Conservation (phyloP, 2,329 filamentous ascomycete species). For the Nemania sp. region DNA sequence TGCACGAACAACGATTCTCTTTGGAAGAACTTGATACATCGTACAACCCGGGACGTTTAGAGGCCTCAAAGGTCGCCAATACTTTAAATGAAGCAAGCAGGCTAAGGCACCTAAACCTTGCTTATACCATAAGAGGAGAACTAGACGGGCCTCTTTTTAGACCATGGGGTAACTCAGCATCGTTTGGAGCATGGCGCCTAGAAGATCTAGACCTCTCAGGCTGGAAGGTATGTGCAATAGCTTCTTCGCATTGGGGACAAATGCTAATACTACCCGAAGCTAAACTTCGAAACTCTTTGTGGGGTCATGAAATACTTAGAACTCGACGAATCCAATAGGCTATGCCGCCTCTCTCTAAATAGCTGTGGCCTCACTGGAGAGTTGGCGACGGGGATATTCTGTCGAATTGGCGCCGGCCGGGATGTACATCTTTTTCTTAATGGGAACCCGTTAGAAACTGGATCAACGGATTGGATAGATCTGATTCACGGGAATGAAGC, state of each 20-base stretch:
- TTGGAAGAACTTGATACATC: slow-evolving; percentile 65
- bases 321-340: slow-evolving; percentile 54
- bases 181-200: slow-evolving; percentile 56
- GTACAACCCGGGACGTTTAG: slow-evolving; percentile 64
- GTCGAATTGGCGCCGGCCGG: slow-evolving; percentile 61
- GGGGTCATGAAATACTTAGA: slow-evolving; percentile 61
- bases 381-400: slow-evolving; percentile 63
- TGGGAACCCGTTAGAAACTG: slow-evolving; percentile 65
- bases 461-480: slow-evolving; percentile 62
- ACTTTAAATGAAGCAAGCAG: slow-evolving; percentile 58
- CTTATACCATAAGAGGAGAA: slow-evolving; percentile 62
- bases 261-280: slow-evolving; percentile 48
- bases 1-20: slow-evolving; percentile 59
- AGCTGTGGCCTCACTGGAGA: slow-evolving; percentile 65
- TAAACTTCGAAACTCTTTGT: slow-evolving; percentile 63
- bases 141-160: slow-evolving; percentile 59
- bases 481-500: slow-evolving; percentile 62
- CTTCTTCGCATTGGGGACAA: slow-evolving; percentile 1
- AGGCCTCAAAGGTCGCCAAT: slow-evolving; percentile 59
- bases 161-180: slow-evolving; percentile 57
- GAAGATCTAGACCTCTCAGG: slow-evolving; percentile 67
- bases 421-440: slow-evolving; percentile 63
- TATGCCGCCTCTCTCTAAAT: slow-evolving; percentile 62
- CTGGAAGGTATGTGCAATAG: slow-evolving; percentile 58
- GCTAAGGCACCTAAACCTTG: slow-evolving; percentile 63